A percentile compares a stretch with the other conserved stretches of the same genome.
Conservation (phyloP, 225 moss, liverwort and hornwort species). For the Polytrichum formosum region DNA sequence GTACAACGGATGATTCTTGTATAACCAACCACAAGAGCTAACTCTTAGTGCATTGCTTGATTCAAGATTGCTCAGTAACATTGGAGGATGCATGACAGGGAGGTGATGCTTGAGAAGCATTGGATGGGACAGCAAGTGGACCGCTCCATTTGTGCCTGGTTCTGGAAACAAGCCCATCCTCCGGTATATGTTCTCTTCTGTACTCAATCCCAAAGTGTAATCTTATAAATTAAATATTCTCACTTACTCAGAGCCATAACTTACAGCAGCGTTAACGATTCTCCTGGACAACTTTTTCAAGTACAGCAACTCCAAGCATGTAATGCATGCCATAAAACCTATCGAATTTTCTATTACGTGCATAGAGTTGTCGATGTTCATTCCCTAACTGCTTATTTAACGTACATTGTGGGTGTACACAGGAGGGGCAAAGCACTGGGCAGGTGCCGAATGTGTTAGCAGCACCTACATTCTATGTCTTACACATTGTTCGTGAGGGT, state of each 20-base stretch:
- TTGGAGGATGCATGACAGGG: conserved; percentile 44
- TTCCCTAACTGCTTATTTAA: neutral
- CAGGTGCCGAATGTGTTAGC: conserved; percentile 79
- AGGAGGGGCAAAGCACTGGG: conserved; percentile 38
- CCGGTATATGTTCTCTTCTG: conserved; percentile 32
- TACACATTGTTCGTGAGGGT: conserved; percentile 81
- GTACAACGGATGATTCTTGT: neutral
- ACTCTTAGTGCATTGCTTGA: neutral
- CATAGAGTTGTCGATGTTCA: neutral
- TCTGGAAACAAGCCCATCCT: conserved; percentile 89
- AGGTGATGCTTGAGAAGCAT: conserved; percentile 96
- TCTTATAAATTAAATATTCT: too few relatives aligned
- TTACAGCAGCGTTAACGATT: too few relatives aligned
- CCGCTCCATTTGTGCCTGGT: conserved; percentile 93
- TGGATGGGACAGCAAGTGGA: conserved; percentile 98
- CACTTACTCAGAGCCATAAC: too few relatives aligned
- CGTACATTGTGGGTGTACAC: conserved; percentile 6
- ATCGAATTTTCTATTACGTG: too few relatives aligned
- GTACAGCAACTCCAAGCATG: too few relatives aligned
- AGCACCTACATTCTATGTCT: conserved; percentile 83
- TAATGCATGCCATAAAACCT: too few relatives aligned
- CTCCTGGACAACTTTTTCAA: too few relatives aligned
- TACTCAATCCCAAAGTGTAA: too few relatives aligned
- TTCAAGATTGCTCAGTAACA: neutral
- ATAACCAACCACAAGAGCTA: neutral